Percentiles rank a stretch among this genome's conserved stretches.
phyloP scores from a whole-genome alignment of 306 rosid species.

The Luffa acutangula region DNA sequence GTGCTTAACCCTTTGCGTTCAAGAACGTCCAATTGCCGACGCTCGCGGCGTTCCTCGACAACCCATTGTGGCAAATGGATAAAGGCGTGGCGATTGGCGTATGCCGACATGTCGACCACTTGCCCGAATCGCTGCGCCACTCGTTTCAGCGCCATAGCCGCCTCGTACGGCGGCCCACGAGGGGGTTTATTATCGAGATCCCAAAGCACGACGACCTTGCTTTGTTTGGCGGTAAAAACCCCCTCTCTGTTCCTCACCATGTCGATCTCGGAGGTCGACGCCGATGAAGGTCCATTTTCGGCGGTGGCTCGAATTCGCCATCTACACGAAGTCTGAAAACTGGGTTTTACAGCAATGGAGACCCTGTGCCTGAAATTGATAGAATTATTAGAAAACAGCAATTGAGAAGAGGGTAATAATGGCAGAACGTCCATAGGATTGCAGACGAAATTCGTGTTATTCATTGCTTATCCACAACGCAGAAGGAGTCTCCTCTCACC shows the following conservation, averaged over 20 bases:
- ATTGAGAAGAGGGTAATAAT: constrained; percentile 10
- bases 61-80: constrained; percentile 71
- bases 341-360: constrained; percentile 7
- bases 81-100: constrained; percentile 81
- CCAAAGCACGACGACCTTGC: constrained; percentile 71
- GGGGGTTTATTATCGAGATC: constrained; percentile 97
- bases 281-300: constrained; percentile 1
- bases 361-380: constrained; percentile 10
- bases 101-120: constrained; percentile 60
- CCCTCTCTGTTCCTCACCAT: constrained; percentile 68
- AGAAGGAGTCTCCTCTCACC: background rate
- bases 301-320: constrained; percentile 19
- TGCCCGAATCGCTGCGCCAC: constrained; percentile 49
- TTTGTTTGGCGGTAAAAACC: constrained; percentile 37
- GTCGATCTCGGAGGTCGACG: constrained; percentile 46
- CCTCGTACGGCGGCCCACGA: constrained; percentile 70
- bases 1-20: constrained; percentile 48
- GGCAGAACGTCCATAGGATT: constrained; percentile 6
- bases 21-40: constrained; percentile 37
- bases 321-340: background rate
- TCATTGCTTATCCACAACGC: background rate
- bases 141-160: constrained; percentile 54
- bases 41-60: constrained; percentile 41
- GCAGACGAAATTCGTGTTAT: constrained; percentile 18
- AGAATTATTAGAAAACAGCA: background rate